Base-by-base conservation (phyloP, 345 rosid species). In the Limnanthes douglasii region DNA sequence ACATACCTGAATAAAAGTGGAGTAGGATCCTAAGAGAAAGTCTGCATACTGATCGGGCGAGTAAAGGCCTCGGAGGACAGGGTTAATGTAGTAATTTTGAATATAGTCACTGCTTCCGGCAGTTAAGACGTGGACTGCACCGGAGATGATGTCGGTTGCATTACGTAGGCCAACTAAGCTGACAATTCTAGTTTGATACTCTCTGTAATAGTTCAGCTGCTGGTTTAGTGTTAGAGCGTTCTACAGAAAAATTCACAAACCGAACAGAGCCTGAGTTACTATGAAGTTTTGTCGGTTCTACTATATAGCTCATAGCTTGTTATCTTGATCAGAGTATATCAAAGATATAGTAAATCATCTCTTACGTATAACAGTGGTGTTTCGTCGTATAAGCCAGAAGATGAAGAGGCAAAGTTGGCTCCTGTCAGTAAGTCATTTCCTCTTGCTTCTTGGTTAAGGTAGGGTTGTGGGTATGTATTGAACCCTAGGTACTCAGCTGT, bases 101-200 rank as follows among this genome's bases (percentile, higher is more conserved):
- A 88, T 52, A 57, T 65, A 83, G 59, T 88, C 95, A 55, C 95
- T 83, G 60, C 65, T 76, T 24, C 95, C 97, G 4, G 90, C 86
- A 16, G 81, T 79, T 45, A 88, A 56, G 34, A 88, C 75, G 59
- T 88, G 90, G 57, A 88, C 68, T 35, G 59, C 76, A 8, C 61
- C 46, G 0, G 93, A 62, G 62, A 75, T 64, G 44, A 78, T 56
- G 34, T 29, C 27, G 25, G 36, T 54, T 32, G 86, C 95, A 23
- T 46, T 72, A 11, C 36, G 56, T 30, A 25, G 41, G 25, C 95
- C 95, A 0, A 68, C 71, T 67, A 54, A 30, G 29, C 43, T 55
- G 25, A 48, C 71, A 29, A 88, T 61, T 56, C 67, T 79, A 14
- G 26, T 57, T 56, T 72, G 90, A 54, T 69, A 88, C 27, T 73